Percentiles rank a stretch among this genome's conserved stretches.
Evolutionary conservation across 2,329 filamentous ascomycete genomes (phyloP).

Genomic region (Clonostachys solani): DNA sequence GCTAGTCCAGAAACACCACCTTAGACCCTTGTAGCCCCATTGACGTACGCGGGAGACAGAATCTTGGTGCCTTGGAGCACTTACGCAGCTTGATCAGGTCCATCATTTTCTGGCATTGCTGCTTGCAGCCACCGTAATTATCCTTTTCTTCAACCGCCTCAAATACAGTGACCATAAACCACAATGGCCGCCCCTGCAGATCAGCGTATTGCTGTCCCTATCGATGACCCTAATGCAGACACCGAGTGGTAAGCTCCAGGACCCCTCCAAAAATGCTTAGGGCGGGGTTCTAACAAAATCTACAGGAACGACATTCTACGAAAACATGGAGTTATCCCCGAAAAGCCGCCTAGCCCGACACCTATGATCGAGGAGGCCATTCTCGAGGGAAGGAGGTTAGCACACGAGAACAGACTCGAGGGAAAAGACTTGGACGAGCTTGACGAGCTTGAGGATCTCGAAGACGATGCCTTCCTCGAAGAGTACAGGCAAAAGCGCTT

Average conservation of each 20-base stretch:
- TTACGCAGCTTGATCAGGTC: no score
- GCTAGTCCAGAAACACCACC: no score
- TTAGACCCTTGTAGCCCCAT: no score
- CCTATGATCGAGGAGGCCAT: conserved; percentile 96
- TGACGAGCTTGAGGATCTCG: conserved; percentile 88
- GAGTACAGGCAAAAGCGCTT: conserved; percentile 85
- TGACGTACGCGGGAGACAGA: no score
- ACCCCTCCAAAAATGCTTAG: conserved; percentile 7
- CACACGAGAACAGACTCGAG: conserved; percentile 88
- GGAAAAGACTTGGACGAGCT: conserved; percentile 94
- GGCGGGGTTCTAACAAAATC: conserved; percentile 13
- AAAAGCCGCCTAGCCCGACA: conserved; percentile 92
- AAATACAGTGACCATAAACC: background rate
- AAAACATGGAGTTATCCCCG: conserved; percentile 95
- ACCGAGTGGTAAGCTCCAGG: conserved; percentile 76
- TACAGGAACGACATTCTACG: conserved; percentile 95
- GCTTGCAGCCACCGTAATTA: background rate
- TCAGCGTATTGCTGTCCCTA: conserved; percentile 71
- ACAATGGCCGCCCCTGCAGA: conserved; percentile 59
- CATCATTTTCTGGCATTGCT: no score
- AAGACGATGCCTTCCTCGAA: conserved; percentile 89
- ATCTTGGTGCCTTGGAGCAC: no score
- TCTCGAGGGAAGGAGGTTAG: conserved; percentile 73
- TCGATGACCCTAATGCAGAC: conserved; percentile 93
- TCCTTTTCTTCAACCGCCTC: background rate